Conservation (phyloP, 257 asterid genomes). For the Nicotiana undulata region DNA sequence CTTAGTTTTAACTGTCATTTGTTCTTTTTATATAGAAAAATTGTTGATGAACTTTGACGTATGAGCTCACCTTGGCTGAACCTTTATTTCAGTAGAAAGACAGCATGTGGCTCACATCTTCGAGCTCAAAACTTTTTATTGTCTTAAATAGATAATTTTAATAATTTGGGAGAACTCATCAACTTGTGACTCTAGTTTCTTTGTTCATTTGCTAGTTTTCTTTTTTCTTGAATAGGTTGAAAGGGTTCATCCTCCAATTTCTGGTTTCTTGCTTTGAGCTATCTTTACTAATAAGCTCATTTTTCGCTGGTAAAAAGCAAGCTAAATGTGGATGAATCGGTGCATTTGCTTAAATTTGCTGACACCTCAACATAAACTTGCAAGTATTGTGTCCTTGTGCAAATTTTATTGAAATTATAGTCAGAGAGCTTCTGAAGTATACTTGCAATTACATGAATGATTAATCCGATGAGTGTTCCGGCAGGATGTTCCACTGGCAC, state of each 20-base stretch:
- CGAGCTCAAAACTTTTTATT: background rate
- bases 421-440: background rate
- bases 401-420: background rate
- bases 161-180: background rate
- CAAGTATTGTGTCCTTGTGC: background rate
- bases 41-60: background rate
- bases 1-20: conserved; percentile 1
- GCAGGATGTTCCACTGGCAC: background rate
- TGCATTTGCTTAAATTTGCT: background rate
- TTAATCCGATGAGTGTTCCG: background rate
- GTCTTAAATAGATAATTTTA: background rate
- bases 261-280: background rate
- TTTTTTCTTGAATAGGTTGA: background rate
- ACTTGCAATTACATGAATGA: background rate
- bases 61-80: background rate
- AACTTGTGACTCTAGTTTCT: background rate
- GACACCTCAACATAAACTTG: background rate
- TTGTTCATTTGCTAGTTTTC: background rate
- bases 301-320: background rate
- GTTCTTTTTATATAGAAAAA: background rate
- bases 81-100: background rate
- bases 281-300: background rate
- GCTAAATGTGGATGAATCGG: background rate
- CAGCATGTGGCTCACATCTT: background rate
- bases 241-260: background rate